phyloP scores from a whole-genome alignment of 2,329 filamentous ascomycete genomes.

The Zymoseptoria pseudotritici region DNA sequence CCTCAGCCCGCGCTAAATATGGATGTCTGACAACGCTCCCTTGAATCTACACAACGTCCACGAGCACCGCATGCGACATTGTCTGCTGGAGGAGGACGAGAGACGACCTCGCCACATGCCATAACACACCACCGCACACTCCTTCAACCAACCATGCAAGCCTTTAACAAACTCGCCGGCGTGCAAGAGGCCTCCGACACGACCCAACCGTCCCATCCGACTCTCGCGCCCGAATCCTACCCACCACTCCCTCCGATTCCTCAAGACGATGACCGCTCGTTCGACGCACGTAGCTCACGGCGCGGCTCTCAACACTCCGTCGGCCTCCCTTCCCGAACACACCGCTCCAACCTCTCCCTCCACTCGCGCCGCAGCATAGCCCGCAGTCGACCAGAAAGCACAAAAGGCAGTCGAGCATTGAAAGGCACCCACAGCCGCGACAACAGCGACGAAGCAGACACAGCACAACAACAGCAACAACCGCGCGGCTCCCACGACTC shows the following conservation, averaged over 20 bases:
- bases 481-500: background rate
- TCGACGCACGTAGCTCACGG: conserved; percentile 5
- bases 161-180: conserved; percentile 29
- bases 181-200: conserved; percentile 25
- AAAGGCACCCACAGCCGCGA: conserved; percentile 1
- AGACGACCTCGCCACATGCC: background rate
- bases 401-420: background rate
- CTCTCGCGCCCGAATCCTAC: conserved; percentile 8
- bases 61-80: background rate
- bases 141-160: conserved; percentile 21
- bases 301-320: background rate
- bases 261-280: conserved; percentile 10
- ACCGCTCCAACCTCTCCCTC: conserved; percentile 27
- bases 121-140: background rate
- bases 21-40: background rate
- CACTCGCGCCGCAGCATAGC: conserved; percentile 25
- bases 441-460: background rate
- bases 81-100: background rate
- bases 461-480: background rate
- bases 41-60: background rate
- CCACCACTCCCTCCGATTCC: conserved; percentile 21
- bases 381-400: conserved; percentile 9
- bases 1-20: too few relatives aligned
- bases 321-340: conserved; percentile 3
- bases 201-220: conserved; percentile 11